A percentile compares a stretch with the other conserved stretches of the same genome.
Conservation (phyloP, 1,284 basidiomycete genomes). For the Ganoderma multipileum region DNA sequence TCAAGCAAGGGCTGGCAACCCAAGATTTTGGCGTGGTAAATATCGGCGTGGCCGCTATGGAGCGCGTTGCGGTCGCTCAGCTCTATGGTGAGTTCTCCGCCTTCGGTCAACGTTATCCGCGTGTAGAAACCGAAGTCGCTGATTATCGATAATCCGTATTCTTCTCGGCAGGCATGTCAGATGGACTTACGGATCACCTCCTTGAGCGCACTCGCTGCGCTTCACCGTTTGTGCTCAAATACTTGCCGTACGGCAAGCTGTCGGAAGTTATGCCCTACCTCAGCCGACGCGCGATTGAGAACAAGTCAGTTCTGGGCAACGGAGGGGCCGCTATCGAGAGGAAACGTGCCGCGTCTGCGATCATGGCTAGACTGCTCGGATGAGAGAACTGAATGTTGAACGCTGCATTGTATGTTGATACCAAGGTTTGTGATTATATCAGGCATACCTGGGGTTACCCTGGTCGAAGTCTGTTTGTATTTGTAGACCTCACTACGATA, state of each 20-base stretch:
- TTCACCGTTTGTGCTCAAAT: constrained; percentile 82
- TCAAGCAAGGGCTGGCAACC: constrained; percentile 61
- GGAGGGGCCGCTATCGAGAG: constrained; percentile 61
- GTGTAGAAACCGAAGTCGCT: constrained; percentile 7
- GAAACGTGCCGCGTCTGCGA: constrained; percentile 46
- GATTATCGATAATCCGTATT: not conserved
- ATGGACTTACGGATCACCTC: constrained; percentile 79
- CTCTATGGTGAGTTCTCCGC: constrained; percentile 73
- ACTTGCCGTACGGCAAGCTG: constrained; percentile 83
- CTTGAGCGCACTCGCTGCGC: constrained; percentile 60
- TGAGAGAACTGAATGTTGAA: not conserved
- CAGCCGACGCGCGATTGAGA: constrained; percentile 72
- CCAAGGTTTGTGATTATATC: not conserved
- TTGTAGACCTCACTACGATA: not conserved
- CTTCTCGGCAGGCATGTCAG: constrained; percentile 74
- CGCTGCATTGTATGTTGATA: not conserved
- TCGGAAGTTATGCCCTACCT: constrained; percentile 77
- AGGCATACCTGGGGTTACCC: not conserved
- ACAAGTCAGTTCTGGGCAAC: constrained; percentile 67
- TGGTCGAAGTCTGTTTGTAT: not conserved
- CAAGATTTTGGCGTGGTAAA: constrained; percentile 40
- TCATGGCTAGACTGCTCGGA: constrained; percentile 45
- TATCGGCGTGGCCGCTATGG: constrained; percentile 60
- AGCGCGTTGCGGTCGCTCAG: constrained; percentile 81
- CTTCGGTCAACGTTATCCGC: not conserved